Base-by-base conservation (phyloP, 805 yeast species). In the Hanseniaspora mollemarum region DNA sequence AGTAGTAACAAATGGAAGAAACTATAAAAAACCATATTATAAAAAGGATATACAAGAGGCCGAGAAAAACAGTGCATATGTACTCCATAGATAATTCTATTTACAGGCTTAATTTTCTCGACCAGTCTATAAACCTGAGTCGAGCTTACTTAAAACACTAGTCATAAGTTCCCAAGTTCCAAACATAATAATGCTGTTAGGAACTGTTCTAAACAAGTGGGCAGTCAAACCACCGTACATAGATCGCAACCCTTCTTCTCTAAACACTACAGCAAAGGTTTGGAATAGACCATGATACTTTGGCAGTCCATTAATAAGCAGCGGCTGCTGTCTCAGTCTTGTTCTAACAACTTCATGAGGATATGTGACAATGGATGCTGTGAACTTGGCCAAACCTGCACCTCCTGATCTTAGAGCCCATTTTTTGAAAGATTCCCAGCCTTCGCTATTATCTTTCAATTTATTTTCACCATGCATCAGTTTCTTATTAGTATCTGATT, bases 191-290 rank as follows among this genome's bases (percentile, higher is more conserved):
- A 92, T 87, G 61, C 95, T 84, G 67, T 92, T 92, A 2, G 99
- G 99, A 48, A 92, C 98, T 0, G 98, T 92, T 67, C 98, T 78
- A 70, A 92, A 75, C 60, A 92, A 70, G 67, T 92, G 99, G 3
- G 99, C 96, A 1, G 99, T 92, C 60, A 92, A 72, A 0, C 99
- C 99, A 51, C 99, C 96, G 63, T 92, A 92, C 87, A 92, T 83
- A 12, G 95, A 83, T 7, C 75, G 81, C 48, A 90, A 66, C 1
- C 99, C 98, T 68, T 92, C 98, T 61, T 92, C 96, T 60, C 81
- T 84, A 16, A 87, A 68, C n/a, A 92, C 78, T 28, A 87, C 70
- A 60, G 72, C 78, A 71, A 92, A 88, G 59, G 95, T 85, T 66
- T 87, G 95, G 5, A 87, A 62, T 46, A 92, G 71, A 0, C 98